Percentiles rank a stretch among this genome's conserved stretches.
These are phyloP conservation scores for Neolecta irregularis DNA, from an alignment of 1,139 yeast genomes.

Conservation along the genomic window DNA sequence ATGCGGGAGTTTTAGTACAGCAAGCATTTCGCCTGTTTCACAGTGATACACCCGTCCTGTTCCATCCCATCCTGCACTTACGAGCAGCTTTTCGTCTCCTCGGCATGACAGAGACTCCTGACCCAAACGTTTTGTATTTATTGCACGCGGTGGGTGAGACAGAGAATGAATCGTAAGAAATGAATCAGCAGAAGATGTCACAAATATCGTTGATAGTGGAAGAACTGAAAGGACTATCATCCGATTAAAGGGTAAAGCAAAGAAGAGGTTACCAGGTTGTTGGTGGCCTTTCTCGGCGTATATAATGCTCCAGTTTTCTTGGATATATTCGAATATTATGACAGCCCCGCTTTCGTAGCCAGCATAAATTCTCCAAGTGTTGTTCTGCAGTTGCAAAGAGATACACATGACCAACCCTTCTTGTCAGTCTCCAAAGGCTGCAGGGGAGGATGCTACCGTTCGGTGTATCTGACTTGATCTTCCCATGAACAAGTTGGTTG, in stretches of 20 bases:
- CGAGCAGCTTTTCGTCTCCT: conserved; percentile 1
- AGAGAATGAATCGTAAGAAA: conserved; percentile 1
- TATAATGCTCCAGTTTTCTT: not conserved
- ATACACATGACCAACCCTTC: conserved; percentile 3
- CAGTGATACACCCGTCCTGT: conserved; percentile 1
- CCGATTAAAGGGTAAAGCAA: not conserved
- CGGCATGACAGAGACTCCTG: conserved; percentile 1
- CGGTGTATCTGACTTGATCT: too few relatives aligned
- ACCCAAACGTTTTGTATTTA: not conserved
- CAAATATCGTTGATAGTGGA: not conserved
- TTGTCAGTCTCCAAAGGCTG: not conserved
- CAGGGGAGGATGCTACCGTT: too few relatives aligned
- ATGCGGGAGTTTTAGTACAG: conserved; percentile 1
- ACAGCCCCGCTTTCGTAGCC: conserved; percentile 4
- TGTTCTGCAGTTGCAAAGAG: not conserved
- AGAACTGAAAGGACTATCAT: conserved; percentile 1
- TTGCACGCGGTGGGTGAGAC: too few relatives aligned
- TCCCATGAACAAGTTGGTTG: too few relatives aligned
- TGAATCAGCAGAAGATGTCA: conserved; percentile 1
- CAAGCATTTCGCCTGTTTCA: not conserved
- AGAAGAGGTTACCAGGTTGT: conserved; percentile 1
- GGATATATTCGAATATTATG: not conserved
- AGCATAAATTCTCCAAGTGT: not conserved
- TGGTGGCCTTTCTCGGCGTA: not conserved
- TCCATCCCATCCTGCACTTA: conserved; percentile 3